These are phyloP conservation scores for Pulveroboletus sp. DNA, from an alignment of 768 basidiomycete genomes.

Conservation along the genomic window DNA sequence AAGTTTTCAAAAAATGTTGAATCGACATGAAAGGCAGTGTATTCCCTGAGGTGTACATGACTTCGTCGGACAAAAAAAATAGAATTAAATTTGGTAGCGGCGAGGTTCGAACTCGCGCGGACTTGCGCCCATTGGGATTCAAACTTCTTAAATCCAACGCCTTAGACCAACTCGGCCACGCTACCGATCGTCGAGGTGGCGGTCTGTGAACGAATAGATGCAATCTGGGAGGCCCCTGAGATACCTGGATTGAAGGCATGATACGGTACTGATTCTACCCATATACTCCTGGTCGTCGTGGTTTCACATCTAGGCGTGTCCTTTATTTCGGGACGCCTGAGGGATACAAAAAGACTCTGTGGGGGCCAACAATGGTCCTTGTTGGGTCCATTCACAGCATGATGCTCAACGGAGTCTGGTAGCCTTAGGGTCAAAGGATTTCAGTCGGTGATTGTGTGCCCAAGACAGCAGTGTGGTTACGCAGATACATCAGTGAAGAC, in stretches of 20 bases:
- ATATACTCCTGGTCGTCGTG: too few relatives aligned
- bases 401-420: neutral
- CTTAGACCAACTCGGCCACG: conserved; percentile 90
- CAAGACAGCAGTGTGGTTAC: conserved; percentile 3
- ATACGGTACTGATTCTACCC: too few relatives aligned
- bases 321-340: too few relatives aligned
- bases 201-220: neutral
- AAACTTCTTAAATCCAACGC: conserved; percentile 81
- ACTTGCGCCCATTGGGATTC: conserved; percentile 79
- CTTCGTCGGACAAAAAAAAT: neutral
- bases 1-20: neutral
- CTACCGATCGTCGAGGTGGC: conserved; percentile 36
- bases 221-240: neutral
- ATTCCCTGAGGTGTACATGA: neutral
- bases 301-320: too few relatives aligned
- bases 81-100: conserved; percentile 55
- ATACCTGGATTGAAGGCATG: too few relatives aligned
- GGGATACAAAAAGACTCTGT: too few relatives aligned
- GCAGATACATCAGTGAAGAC: conserved; percentile 13
- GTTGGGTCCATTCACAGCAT: neutral
- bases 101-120: conserved; percentile 93
- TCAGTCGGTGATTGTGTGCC: neutral
- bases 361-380: too few relatives aligned
- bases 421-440: too few relatives aligned
- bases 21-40: neutral